Conservation (phyloP, 2,329 filamentous ascomycete genomes). For the Trichoderma endophyticum region DNA sequence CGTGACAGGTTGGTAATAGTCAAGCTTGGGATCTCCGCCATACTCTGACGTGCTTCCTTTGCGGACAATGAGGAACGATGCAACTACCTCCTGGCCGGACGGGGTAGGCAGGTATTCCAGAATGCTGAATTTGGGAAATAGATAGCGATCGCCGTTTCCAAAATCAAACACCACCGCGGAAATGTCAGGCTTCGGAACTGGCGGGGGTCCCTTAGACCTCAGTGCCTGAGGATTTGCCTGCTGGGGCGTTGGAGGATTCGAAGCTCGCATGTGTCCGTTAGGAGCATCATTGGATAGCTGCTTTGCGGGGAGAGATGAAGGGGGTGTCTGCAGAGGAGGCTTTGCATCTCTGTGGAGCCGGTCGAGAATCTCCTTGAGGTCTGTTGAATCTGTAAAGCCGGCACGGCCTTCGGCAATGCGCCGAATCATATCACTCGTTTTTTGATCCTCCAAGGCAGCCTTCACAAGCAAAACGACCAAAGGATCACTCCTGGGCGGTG, state of each 20-base stretch:
- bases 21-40: conserved; percentile 58
- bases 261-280: conserved; percentile 31
- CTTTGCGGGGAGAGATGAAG: conserved; percentile 29
- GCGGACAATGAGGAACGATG: conserved; percentile 74
- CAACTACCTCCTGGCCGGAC: conserved; percentile 60
- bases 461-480: conserved; percentile 57
- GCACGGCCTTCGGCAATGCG: conserved; percentile 52
- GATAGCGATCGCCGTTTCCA: conserved; percentile 69
- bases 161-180: conserved; percentile 70
- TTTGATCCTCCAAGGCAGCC: conserved; percentile 51
- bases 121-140: conserved; percentile 76
- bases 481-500: conserved; percentile 53
- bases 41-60: conserved; percentile 67
- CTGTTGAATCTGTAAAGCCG: conserved; percentile 50
- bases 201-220: conserved; percentile 58
- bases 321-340: conserved; percentile 31
- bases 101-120: conserved; percentile 59
- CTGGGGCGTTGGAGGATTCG: conserved; percentile 16
- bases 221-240: conserved; percentile 50
- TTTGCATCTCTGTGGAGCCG: conserved; percentile 44
- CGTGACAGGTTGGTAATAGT: conserved; percentile 75
- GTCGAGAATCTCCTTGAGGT: conserved; percentile 53
- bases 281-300: conserved; percentile 32
- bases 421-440: conserved; percentile 49
- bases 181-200: conserved; percentile 55